phyloP scores from a whole-genome alignment of 495 filamentous ascomycete species.

The Tuber umbilicatum region DNA sequence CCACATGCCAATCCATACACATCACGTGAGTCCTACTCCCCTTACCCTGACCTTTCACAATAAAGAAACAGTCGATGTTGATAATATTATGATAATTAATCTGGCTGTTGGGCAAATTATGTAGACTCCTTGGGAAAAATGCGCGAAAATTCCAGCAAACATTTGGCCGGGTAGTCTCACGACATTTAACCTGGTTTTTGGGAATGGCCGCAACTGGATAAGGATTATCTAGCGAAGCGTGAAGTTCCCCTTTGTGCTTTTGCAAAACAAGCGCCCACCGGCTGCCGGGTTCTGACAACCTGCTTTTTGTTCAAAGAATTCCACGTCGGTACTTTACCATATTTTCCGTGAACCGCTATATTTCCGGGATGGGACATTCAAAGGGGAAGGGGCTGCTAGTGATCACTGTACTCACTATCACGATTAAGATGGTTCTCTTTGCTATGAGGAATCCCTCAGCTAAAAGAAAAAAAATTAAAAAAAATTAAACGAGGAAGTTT shows the following conservation, averaged over 20 bases:
- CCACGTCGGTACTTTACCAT: background rate
- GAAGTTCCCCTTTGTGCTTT: background rate
- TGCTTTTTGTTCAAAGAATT: background rate
- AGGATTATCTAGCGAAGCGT: background rate
- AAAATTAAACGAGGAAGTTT: background rate
- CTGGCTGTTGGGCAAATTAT: background rate
- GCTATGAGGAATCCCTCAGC: too few relatives aligned
- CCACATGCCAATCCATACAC: background rate
- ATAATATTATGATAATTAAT: background rate
- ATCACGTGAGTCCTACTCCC: background rate
- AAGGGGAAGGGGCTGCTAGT: background rate
- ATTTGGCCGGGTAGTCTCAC: background rate
- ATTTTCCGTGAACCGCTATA: background rate
- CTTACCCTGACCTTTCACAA: background rate
- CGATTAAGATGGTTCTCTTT: background rate
- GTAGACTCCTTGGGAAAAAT: background rate
- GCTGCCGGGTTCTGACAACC: background rate
- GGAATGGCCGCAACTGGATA: background rate
- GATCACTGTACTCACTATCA: background rate
- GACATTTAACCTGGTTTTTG: background rate
- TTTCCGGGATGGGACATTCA: background rate
- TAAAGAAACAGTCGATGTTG: background rate
- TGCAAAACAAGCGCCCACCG: background rate
- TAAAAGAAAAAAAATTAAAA: too few relatives aligned
- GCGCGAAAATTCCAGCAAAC: background rate